phyloP scores from a whole-genome alignment of 2,329 filamentous ascomycete species.

The Colletotrichum karsti region DNA sequence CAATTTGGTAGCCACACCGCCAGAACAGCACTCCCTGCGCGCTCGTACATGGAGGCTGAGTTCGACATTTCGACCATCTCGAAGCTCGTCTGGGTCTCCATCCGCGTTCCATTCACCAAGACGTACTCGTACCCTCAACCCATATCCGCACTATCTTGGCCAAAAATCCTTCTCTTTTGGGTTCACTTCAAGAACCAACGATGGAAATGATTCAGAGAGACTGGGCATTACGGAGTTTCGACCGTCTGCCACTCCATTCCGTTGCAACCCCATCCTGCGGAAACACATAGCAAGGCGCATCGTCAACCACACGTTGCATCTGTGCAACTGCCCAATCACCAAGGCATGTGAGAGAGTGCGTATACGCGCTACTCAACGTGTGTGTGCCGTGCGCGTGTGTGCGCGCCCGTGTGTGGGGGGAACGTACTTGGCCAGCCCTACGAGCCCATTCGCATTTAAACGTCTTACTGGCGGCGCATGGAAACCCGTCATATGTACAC shows the following conservation, averaged over 20 bases:
- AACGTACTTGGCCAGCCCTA: constrained; percentile 9
- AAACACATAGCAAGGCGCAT: background rate
- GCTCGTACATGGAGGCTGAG: background rate
- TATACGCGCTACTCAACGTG: background rate
- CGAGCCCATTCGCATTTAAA: constrained; percentile 6
- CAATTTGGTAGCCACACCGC: constrained; percentile 15
- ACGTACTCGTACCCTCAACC: too few species aligned
- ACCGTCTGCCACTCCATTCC: too few species aligned
- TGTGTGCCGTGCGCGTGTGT: background rate
- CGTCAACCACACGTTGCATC: constrained; percentile 17
- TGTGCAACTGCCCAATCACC: background rate
- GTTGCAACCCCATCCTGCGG: background rate
- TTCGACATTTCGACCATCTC: background rate
- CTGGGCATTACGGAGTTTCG: too few species aligned
- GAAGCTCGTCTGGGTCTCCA: too few species aligned
- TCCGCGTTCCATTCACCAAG: too few species aligned
- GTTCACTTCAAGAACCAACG: too few species aligned
- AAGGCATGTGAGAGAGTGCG: background rate
- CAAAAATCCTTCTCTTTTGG: too few species aligned
- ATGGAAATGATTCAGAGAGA: background rate
- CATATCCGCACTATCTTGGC: too few species aligned
- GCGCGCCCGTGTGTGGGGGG: background rate
- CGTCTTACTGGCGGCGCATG: constrained; percentile 13
- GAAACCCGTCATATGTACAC: background rate
- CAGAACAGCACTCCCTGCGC: background rate